Base-by-base conservation (phyloP, 2,329 filamentous ascomycete species). In the Penicillium rolfsii region DNA sequence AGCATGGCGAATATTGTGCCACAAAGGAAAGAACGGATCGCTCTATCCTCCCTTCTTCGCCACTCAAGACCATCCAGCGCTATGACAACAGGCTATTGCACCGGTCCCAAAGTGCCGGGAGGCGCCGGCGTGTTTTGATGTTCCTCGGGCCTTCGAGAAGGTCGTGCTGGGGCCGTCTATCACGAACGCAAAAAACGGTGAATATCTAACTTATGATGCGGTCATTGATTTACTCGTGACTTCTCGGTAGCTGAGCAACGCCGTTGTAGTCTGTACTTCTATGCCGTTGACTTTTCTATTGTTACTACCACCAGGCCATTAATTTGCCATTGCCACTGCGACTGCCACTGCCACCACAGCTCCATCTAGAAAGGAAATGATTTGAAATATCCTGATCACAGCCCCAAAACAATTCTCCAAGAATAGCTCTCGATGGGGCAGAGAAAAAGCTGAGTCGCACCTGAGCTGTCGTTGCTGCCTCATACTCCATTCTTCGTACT, bases 61-160 rank as follows among this genome's bases (percentile, higher is more conserved):
- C 64, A 66, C 65, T 49, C 36, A 5, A 38, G 35, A 26, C 28
- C 19, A 22, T 22, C 48, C 56, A 53, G 43, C 48, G 38, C 41
- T 38, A 57, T 48, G 53, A 62, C 48, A 53, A 48, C 54, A 19
- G 62, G 62, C 65, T 67, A 66, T 65, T 63, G 57, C 43, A 61
- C 62, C 60, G 60, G 62, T 65, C 46, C 66, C 63, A 67, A 43
- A 59, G 45, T 60, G 52, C 52, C 62, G 65, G 67, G 63, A 61
- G 53, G 52, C 60, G 61, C 59, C 59, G 57, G 58, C 59, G 22
- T 52, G 50, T 67, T 69, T 64, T 48, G 57, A 14, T 49, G 46
- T 66, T 69, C 65, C 49, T 59, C 62, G 14, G 57, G 16, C 56
- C 64, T 69, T 69, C 67, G 57, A 66, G 67, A 69, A 69, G 65